These are phyloP conservation scores for Avena insularis DNA, from an alignment of 176 grass and related monocot species.

Conservation along the genomic window DNA sequence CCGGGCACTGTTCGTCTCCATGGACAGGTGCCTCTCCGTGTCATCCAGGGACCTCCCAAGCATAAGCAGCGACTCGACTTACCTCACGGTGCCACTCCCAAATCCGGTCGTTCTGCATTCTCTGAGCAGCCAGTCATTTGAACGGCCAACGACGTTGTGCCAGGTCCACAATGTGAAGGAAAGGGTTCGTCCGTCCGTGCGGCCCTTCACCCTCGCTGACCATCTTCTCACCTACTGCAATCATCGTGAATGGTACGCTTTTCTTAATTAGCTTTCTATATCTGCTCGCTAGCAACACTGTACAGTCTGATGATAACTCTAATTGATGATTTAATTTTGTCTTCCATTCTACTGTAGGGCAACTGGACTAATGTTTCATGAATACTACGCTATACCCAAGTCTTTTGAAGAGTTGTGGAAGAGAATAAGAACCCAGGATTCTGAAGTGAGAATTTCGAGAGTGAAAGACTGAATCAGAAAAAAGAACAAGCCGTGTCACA, in stretches of 20 bases:
- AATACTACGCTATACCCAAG: not conserved
- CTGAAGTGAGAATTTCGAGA: not conserved
- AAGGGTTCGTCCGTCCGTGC: conserved; percentile 32
- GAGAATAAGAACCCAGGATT: not conserved
- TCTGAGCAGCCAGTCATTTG: not conserved
- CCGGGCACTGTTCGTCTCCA: conserved; percentile 33
- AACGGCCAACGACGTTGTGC: not conserved
- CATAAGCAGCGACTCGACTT: not conserved
- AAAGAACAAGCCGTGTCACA: not conserved
- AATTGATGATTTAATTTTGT: not conserved
- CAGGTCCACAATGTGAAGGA: conserved; percentile 20
- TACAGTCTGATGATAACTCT: not conserved
- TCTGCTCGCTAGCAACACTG: too few species aligned
- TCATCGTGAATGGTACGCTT: conserved; percentile 7
- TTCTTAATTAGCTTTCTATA: not conserved
- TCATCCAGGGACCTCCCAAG: conserved; percentile 25
- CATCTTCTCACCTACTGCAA: conserved; percentile 41
- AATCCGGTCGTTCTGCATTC: not conserved
- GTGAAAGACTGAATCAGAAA: not conserved
- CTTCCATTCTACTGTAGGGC: not conserved
- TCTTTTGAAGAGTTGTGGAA: not conserved
- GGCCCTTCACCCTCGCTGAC: conserved; percentile 39
- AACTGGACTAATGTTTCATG: conserved; percentile 26
- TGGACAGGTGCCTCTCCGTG: conserved; percentile 15
- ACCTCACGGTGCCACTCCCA: not conserved